These are phyloP conservation scores for Arctium lappa DNA, from an alignment of 129 eudicot species.

Conservation along the genomic window DNA sequence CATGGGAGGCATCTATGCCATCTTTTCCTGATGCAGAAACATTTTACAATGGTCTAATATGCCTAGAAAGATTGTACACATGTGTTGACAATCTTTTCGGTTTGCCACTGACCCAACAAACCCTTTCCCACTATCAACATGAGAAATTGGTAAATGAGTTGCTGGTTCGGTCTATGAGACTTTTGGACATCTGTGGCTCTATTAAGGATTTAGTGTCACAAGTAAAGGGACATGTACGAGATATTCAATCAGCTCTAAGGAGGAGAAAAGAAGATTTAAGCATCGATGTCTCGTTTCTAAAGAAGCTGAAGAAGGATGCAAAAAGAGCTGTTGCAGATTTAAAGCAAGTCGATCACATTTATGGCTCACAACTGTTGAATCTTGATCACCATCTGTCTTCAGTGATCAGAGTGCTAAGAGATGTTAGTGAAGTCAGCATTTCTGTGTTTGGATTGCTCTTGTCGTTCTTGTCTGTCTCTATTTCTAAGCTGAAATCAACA, in stretches of 20 bases:
- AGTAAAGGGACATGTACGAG: conserved; percentile 23
- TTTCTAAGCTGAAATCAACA: not conserved
- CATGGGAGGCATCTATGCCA: conserved; percentile 20
- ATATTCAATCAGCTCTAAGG: conserved; percentile 30
- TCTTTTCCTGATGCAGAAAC: conserved; percentile 12
- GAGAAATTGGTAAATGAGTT: conserved; percentile 12
- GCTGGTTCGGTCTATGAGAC: conserved; percentile 43
- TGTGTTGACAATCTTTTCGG: conserved; percentile 19
- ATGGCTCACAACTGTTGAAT: not conserved
- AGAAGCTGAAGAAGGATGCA: conserved; percentile 26
- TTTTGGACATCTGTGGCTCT: conserved; percentile 45
- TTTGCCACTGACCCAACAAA: conserved; percentile 6
- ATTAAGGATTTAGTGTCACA: conserved; percentile 37
- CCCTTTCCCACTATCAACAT: conserved; percentile 14
- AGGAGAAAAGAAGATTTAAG: conserved; percentile 26
- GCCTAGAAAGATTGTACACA: conserved; percentile 19
- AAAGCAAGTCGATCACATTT: conserved; percentile 17
- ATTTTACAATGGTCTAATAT: conserved; percentile 8
- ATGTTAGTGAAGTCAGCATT: conserved; percentile 18
- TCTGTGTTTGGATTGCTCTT: conserved; percentile 29
- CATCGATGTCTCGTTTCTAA: conserved; percentile 20
- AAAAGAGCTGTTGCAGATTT: conserved; percentile 20
- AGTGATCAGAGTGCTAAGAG: conserved; percentile 21
- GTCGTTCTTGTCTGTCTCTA: conserved; percentile 31
- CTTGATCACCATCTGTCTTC: conserved; percentile 14